Evolutionary conservation across 2,329 filamentous ascomycete genomes (phyloP).

Genomic region (Apiospora saccharicola): DNA sequence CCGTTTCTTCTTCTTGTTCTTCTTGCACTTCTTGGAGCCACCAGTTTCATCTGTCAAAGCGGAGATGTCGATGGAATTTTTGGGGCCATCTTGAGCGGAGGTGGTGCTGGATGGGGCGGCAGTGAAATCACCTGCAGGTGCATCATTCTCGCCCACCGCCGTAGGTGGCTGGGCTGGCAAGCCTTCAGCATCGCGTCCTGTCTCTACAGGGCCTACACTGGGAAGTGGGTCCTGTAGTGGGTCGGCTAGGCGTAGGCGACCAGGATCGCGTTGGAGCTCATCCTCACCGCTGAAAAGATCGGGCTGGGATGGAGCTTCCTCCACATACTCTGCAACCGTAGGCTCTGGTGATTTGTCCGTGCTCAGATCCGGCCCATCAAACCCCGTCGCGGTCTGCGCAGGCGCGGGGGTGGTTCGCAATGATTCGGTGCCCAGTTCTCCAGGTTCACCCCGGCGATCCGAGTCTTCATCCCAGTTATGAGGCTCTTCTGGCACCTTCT

Average conservation of each 20-base stretch:
- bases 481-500: slow-evolving; percentile 17
- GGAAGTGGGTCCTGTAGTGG: slow-evolving; percentile 32
- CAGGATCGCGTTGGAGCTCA: slow-evolving; percentile 32
- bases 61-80: slow-evolving; percentile 33
- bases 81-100: slow-evolving; percentile 30
- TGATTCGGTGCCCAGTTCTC: slow-evolving; percentile 10
- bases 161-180: slow-evolving; percentile 31
- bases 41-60: slow-evolving; percentile 37
- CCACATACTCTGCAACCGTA: slow-evolving; percentile 30
- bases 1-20: slow-evolving; percentile 39
- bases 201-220: slow-evolving; percentile 19
- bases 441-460: slow-evolving; percentile 4
- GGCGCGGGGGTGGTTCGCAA: slow-evolving; percentile 8
- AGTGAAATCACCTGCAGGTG: slow-evolving; percentile 23
- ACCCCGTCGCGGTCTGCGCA: neutral
- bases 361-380: slow-evolving; percentile 28
- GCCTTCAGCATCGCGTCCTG: slow-evolving; percentile 30
- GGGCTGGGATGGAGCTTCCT: slow-evolving; percentile 33
- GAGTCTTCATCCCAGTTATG: neutral
- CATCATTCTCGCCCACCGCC: slow-evolving; percentile 28
- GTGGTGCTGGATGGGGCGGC: slow-evolving; percentile 31
- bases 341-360: slow-evolving; percentile 29
- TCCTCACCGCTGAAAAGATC: slow-evolving; percentile 36
- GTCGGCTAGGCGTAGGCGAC: slow-evolving; percentile 32
- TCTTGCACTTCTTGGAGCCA: slow-evolving; percentile 44